Evolutionary conservation across 768 basidiomycete genomes (phyloP), one percentile per base, ranked within the genome.

Genomic region (Macrocybe gigantea): DNA sequence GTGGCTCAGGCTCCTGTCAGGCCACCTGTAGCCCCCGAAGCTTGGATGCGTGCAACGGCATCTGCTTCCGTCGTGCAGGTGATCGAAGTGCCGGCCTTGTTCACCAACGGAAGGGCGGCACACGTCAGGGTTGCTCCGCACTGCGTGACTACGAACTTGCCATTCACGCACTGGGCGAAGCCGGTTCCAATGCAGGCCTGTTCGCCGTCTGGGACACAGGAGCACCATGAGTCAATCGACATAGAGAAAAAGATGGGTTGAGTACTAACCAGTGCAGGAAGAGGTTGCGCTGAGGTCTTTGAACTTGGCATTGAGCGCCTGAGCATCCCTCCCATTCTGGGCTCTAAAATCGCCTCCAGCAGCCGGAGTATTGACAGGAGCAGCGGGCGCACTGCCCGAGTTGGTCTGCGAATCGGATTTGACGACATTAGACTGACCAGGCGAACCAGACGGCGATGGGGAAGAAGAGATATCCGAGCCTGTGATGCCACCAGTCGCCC

Each of bases 81-180:
- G 50, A 80, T 65, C 5, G 72, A 74, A 7, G 78, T 79, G 37
- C 79, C 80, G 8, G 69, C 48, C 31, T 61, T 66, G 63, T 79
- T 78, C 47, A 80, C 78, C 22, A 82, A 68, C 22, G 79, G 79
- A 41, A 80, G 70, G 5, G 77, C 78, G 31, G 67, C 67, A 44
- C 79, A 80, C 5, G 60, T 64, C 31, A 67, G 56, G 2, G 64
- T 63, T 35, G 56, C 59, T 29, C 60, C 58, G 47, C 79, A 82
- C 0, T 55, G 46, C 0, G 66, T 69, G 11, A 66, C 45, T 1
- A 59, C 67, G 45, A 77, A 80, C 48, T 68, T 63, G n/a, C 75
- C 75, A n/a, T 54, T 58, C 29, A 71, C 71, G 49, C 79, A 82
- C 53, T 79, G 77, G 14, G 78, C 79, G 49, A 80, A 79, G 5